Percentiles rank a stretch among this genome's conserved stretches.
These are phyloP conservation scores for Arachis hypogaea DNA, from an alignment of 306 rosid genomes.

Conservation along the genomic window DNA sequence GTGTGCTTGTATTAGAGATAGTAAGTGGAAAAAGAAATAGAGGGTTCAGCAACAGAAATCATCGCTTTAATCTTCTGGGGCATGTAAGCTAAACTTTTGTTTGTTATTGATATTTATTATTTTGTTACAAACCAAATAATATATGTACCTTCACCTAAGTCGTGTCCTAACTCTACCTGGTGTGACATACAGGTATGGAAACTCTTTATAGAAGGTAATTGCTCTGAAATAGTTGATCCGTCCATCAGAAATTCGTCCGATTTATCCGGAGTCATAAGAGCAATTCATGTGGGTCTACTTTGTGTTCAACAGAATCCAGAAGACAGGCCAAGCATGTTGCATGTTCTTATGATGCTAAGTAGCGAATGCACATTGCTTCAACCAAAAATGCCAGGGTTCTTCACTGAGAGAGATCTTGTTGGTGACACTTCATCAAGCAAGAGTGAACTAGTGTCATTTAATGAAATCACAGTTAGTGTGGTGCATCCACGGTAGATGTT, in stretches of 20 bases:
- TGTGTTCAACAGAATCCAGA: slow-evolving; percentile 28
- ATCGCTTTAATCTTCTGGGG: slow-evolving; percentile 21
- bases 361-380: slow-evolving; percentile 39
- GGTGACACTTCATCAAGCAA: slow-evolving; percentile 13
- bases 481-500: slow-evolving; percentile 12
- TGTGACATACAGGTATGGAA: slow-evolving; percentile 21
- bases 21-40: slow-evolving; percentile 37
- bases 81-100: slow-evolving; percentile 19
- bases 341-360: slow-evolving; percentile 16
- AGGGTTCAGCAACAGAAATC: slow-evolving; percentile 30
- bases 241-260: slow-evolving; percentile 10
- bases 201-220: slow-evolving; percentile 4
- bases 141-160: too few species aligned
- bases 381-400: slow-evolving; percentile 50
- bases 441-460: background rate
- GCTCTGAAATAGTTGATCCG: slow-evolving; percentile 42
- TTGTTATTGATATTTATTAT: too few species aligned
- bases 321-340: slow-evolving; percentile 13
- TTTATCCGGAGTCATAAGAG: slow-evolving; percentile 3
- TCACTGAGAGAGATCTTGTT: slow-evolving; percentile 2
- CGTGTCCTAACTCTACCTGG: background rate
- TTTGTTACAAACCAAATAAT: too few species aligned
- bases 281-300: slow-evolving; percentile 25
- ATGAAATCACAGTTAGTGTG: background rate
- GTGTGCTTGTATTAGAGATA: slow-evolving; percentile 36